phyloP scores from a whole-genome alignment of 306 rosid genomes.

The Prunus campanulata region DNA sequence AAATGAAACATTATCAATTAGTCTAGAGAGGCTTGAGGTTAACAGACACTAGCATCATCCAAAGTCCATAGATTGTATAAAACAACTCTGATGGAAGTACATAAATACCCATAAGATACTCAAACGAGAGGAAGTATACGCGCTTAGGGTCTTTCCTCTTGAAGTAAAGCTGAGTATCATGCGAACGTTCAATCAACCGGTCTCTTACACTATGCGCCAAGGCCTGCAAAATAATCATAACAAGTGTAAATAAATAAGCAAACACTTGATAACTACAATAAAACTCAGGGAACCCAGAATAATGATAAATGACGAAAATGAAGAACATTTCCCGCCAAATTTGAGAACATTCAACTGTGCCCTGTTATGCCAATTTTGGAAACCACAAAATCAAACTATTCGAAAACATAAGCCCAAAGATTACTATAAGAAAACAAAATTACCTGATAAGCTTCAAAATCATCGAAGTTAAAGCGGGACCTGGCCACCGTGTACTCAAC shows the following conservation, averaged over 20 bases:
- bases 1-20: background rate
- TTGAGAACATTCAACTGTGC: background rate
- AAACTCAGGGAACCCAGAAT: conserved; percentile 3
- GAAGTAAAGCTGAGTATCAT: conserved; percentile 58
- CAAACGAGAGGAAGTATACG: conserved; percentile 75
- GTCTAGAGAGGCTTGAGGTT: background rate
- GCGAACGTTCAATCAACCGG: conserved; percentile 70
- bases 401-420: background rate
- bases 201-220: conserved; percentile 66
- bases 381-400: background rate
- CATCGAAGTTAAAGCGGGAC: conserved; percentile 68
- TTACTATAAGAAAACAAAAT: background rate
- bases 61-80: background rate
- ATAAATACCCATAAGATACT: conserved; percentile 74
- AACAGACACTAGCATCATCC: background rate
- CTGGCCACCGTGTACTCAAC: conserved; percentile 76
- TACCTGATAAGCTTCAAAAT: conserved; percentile 80
- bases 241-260: conserved; percentile 19
- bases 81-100: background rate
- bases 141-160: conserved; percentile 74
- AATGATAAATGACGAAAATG: background rate
- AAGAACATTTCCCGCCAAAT: conserved; percentile 23
- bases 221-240: conserved; percentile 44
- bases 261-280: conserved; percentile 13
- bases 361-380: background rate